Conservation (phyloP, 2,329 filamentous ascomycete genomes). For the Nothophoma quercina region DNA sequence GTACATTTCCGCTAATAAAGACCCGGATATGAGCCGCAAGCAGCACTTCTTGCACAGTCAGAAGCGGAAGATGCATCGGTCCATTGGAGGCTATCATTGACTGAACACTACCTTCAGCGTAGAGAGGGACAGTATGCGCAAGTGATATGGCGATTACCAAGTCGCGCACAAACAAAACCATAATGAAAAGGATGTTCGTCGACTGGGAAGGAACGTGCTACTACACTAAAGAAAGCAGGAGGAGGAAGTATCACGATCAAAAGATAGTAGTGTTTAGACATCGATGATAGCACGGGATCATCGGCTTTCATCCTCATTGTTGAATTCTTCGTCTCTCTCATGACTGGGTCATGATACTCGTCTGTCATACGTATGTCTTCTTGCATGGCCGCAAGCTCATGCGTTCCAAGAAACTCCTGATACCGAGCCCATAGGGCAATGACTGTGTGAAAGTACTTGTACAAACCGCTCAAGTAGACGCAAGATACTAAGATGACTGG, state of each 20-base stretch:
- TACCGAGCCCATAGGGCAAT: conserved; percentile 20
- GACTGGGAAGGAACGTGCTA: no score
- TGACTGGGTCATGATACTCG: conserved; percentile 12
- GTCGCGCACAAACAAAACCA: no score
- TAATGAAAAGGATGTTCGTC: no score
- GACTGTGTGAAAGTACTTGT: conserved; percentile 22
- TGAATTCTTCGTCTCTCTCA: conserved; percentile 9
- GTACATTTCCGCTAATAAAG: no score
- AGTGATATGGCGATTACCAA: no score
- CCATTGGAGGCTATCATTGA: no score
- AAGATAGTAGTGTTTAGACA: no score
- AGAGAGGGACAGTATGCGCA: no score
- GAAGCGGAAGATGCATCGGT: no score
- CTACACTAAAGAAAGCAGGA: background rate
- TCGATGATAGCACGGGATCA: background rate
- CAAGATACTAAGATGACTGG: conserved; percentile 12
- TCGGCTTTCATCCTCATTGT: conserved; percentile 6
- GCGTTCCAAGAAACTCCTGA: conserved; percentile 19
- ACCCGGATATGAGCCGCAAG: no score
- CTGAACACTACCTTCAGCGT: no score
- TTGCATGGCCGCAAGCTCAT: conserved; percentile 11
- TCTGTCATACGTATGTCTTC: background rate
- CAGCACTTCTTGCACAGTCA: no score
- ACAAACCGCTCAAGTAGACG: conserved; percentile 26
- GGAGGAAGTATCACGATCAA: background rate